Base-by-base conservation (phyloP, 495 filamentous ascomycete genomes). In the Penicillium lividum region DNA sequence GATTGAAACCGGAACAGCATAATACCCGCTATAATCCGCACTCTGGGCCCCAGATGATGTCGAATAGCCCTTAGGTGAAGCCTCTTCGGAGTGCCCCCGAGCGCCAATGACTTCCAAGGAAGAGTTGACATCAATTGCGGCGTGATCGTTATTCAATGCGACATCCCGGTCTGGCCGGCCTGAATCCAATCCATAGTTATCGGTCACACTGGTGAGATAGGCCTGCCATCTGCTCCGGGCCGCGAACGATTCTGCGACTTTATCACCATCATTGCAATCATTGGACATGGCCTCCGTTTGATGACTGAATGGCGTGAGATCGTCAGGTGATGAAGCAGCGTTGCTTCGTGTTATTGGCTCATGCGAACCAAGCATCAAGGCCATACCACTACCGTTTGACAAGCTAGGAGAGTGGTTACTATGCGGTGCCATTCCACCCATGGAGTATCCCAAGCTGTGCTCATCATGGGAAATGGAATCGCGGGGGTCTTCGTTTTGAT, bases 91-190 rank as follows among this genome's bases (percentile, higher is more conserved):
- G n/a, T 59, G 57, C 30, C 58, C 56, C 10, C 59, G 64, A 3
- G 64, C 64, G 27, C 56, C 65, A 33, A 72, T 68, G 48, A 65
- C 45, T 31, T 73, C 68, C 16, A 78, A 54, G 0, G 75, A 72
- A 61, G 74, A 63, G 62, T 77, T 72, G 53, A 78, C 71, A 43
- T 76, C 77, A 49, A 77, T 81, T 30, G 78, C 73, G 16, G 80
- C 80, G 56, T 79, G 82, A 58, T 93, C 89, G 59, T 91, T 82
- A 57, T 92, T 92, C 46, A 80, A 81, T 13, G 83, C 83, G 4
- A 87, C 61, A 67, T 93, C 89, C 15, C 80, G 66, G 71, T 93
- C 89, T 3, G 83, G 82, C 54, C 82, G 77, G 4, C 89, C 89
- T 28, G 82, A 77, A 64, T 93, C 89, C 52, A 87, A 73, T 1